These are phyloP conservation scores for Boletus mariae DNA, from an alignment of 1,284 basidiomycete species.

Conservation along the genomic window DNA sequence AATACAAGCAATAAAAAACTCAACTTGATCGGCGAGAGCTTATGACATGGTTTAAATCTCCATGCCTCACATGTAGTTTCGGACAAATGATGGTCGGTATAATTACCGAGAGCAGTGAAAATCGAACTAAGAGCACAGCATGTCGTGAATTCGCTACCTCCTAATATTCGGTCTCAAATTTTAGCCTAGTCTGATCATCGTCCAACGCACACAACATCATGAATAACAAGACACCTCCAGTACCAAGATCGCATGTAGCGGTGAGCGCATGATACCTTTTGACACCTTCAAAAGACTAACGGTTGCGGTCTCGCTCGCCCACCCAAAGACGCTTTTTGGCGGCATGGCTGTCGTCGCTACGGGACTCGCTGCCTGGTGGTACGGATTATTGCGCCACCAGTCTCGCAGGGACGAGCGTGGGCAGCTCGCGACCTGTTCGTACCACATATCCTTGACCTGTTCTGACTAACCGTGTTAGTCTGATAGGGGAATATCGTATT, in stretches of 20 bases:
- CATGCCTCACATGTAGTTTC: too few species aligned
- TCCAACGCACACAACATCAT: slow-evolving; percentile 3
- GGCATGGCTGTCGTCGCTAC: slow-evolving; percentile 16
- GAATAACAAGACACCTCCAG: slow-evolving; percentile 8
- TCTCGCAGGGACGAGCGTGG: slow-evolving; percentile 16
- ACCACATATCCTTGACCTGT: not conserved
- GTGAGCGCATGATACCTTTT: slow-evolving; percentile 3
- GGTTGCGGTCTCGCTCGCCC: not conserved
- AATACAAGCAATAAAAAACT: too few species aligned
- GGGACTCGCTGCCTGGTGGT: slow-evolving; percentile 20
- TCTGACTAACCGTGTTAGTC: not conserved
- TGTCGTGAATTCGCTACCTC: too few species aligned
- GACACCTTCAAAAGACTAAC: too few species aligned
- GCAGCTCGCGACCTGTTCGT: slow-evolving; percentile 16
- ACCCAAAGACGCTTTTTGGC: slow-evolving; percentile 24
- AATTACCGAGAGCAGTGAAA: too few species aligned
- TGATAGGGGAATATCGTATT: slow-evolving; percentile 24
- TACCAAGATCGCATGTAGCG: slow-evolving; percentile 9
- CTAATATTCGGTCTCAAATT: too few species aligned
- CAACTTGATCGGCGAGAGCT: too few species aligned
- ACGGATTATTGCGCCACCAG: slow-evolving; percentile 14
- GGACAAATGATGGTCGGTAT: too few species aligned
- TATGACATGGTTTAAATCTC: too few species aligned
- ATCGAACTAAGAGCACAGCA: too few species aligned
- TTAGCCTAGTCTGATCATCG: too few species aligned